Evolutionary conservation across 2,329 filamentous ascomycete genomes (phyloP).

Genomic region (Sphaerulina vaccinii): DNA sequence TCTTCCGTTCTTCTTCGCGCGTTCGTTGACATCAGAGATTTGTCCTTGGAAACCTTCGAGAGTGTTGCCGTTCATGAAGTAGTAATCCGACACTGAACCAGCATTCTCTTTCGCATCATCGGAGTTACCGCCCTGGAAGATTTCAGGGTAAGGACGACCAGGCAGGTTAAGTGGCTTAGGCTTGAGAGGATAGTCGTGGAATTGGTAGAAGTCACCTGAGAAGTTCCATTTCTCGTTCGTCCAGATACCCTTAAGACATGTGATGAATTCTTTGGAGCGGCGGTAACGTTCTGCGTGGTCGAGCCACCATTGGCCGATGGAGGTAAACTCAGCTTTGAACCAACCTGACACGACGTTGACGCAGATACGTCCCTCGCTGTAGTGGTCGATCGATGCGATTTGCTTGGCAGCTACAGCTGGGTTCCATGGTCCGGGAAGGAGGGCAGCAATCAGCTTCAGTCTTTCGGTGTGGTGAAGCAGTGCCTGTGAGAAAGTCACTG

Average conservation of each 20-base stretch:
- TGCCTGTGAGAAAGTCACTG: conserved; percentile 54
- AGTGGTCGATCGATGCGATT: conserved; percentile 55
- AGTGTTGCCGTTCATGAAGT: conserved; percentile 59
- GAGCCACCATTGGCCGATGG: conserved; percentile 56
- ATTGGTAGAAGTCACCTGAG: conserved; percentile 55
- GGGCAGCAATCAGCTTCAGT: conserved; percentile 53
- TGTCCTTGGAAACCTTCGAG: conserved; percentile 53
- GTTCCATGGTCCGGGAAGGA: conserved; percentile 54
- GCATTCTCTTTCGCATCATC: conserved; percentile 53
- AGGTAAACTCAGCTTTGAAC: conserved; percentile 55
- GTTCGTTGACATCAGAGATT: conserved; percentile 50
- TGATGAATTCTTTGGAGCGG: conserved; percentile 52
- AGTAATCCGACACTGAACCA: conserved; percentile 51
- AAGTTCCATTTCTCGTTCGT: conserved; percentile 52
- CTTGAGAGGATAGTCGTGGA: conserved; percentile 51
- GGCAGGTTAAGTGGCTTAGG: conserved; percentile 50
- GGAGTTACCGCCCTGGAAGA: conserved; percentile 56
- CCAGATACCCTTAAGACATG: conserved; percentile 54
- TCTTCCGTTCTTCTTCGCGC: conserved; percentile 47
- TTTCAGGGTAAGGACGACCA: conserved; percentile 51
- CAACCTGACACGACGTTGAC: conserved; percentile 56
- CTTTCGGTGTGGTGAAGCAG: conserved; percentile 49
- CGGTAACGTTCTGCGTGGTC: conserved; percentile 55
- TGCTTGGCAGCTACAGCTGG: conserved; percentile 55
- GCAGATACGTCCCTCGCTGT: conserved; percentile 51